Conservation (phyloP, 2,329 filamentous ascomycete genomes). For the Lecanicillium sp. region DNA sequence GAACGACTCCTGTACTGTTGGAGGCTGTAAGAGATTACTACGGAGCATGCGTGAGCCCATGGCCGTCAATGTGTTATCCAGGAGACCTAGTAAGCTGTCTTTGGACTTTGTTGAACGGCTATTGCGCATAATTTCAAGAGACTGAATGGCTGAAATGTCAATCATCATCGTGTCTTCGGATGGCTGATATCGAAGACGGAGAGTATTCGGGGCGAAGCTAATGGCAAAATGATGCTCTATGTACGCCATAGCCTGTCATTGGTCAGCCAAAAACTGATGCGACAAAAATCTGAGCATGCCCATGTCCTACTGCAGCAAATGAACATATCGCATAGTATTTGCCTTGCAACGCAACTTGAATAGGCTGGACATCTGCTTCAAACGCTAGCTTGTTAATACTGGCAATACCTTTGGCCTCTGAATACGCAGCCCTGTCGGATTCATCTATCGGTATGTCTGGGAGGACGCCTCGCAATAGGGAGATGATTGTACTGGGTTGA, state of each 20-base stretch:
- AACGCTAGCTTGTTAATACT: conserved; percentile 76
- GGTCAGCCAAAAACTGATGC: conserved; percentile 10
- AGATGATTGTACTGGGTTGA: conserved; percentile 64
- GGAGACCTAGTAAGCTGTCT: conserved; percentile 72
- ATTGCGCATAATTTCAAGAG: conserved; percentile 87
- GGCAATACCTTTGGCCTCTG: conserved; percentile 67
- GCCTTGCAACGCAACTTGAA: conserved; percentile 71
- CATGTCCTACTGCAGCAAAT: conserved; percentile 73
- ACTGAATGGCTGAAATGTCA: conserved; percentile 77
- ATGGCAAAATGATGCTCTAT: conserved; percentile 62
- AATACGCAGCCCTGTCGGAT: conserved; percentile 75
- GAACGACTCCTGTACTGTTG: conserved; percentile 57
- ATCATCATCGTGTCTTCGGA: conserved; percentile 95
- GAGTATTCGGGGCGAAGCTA: conserved; percentile 67
- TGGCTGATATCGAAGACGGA: conserved; percentile 79
- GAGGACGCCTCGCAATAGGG: conserved; percentile 58
- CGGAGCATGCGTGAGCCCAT: conserved; percentile 83
- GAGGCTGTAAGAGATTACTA: conserved; percentile 82
- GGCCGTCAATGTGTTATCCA: conserved; percentile 78
- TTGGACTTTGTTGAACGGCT: conserved; percentile 68
- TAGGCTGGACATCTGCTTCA: conserved; percentile 67
- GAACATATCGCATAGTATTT: conserved; percentile 82
- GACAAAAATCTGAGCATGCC: too few relatives aligned
- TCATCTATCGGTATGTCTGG: conserved; percentile 27
- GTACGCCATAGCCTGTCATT: conserved; percentile 64